These are phyloP conservation scores for Geopyxis carbonaria DNA, from an alignment of 495 filamentous ascomycete genomes.

Conservation along the genomic window DNA sequence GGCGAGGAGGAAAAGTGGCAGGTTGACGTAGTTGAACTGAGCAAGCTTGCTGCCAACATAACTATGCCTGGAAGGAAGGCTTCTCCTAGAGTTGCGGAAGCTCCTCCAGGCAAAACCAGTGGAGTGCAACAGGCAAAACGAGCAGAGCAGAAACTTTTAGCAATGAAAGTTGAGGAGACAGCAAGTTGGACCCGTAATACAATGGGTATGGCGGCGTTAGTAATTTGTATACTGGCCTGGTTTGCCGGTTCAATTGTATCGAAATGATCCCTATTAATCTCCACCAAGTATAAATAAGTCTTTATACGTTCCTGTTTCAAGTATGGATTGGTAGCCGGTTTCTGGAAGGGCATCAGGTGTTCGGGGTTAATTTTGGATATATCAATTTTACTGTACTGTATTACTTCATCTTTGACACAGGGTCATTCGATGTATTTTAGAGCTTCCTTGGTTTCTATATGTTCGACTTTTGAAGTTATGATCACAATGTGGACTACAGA, in stretches of 20 bases:
- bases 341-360: background rate
- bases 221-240: conserved; percentile 20
- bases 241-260: conserved; percentile 14
- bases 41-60: conserved; percentile 26
- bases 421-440: too few species aligned
- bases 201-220: conserved; percentile 19
- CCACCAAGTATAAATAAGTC: too few species aligned
- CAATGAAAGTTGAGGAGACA: conserved; percentile 20
- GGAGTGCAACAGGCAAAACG: conserved; percentile 4
- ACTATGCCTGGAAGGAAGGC: conserved; percentile 8
- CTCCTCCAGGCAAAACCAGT: too few species aligned
- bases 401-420: too few species aligned
- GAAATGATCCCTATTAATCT: background rate
- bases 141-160: conserved; percentile 15
- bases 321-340: background rate
- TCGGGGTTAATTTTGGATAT: conserved; percentile 7
- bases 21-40: conserved; percentile 53
- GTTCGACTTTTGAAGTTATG: too few species aligned
- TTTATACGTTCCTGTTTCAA: background rate
- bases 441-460: too few species aligned
- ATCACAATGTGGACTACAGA: too few species aligned
- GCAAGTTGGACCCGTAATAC: conserved; percentile 20
- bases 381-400: conserved; percentile 1
- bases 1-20: conserved; percentile 42
- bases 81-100: background rate